Percentiles rank a stretch among this genome's conserved stretches.
Evolutionary conservation across 1,139 yeast species (phyloP).

Genomic region (Pneumocystis carinii): DNA sequence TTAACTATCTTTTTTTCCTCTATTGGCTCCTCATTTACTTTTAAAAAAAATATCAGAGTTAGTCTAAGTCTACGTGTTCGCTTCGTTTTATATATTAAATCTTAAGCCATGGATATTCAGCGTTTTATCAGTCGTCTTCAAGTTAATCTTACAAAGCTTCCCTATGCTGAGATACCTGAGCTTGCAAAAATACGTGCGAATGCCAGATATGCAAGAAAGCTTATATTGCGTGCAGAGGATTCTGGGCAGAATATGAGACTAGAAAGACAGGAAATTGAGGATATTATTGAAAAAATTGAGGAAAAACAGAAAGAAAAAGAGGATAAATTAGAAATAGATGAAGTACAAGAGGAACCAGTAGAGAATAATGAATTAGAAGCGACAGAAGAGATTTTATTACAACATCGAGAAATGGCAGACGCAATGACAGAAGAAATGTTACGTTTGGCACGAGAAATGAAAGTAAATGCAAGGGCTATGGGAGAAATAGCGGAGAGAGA

Average conservation of each 20-base stretch:
- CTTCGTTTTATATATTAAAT: too few relatives aligned
- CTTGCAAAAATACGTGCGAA: neutral
- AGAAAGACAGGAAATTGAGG: neutral
- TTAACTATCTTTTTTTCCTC: too few relatives aligned
- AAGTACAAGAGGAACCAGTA: neutral
- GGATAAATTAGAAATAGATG: neutral
- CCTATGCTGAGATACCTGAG: neutral
- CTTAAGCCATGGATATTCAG: neutral
- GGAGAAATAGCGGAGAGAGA: conserved; percentile 26
- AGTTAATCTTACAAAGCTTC: neutral
- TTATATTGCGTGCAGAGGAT: neutral
- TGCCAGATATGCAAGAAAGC: neutral
- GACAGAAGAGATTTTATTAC: conserved; percentile 12
- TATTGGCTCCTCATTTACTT: too few relatives aligned
- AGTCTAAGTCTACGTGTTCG: too few relatives aligned
- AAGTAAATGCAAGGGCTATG: conserved; percentile 34
- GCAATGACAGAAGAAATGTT: conserved; percentile 34
- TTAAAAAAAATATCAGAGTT: too few relatives aligned
- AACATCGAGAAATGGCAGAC: conserved; percentile 27
- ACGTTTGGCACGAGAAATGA: conserved; percentile 35
- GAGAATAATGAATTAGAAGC: conserved; percentile 3
- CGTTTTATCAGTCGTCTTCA: neutral
- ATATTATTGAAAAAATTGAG: neutral
- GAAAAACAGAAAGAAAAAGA: neutral
- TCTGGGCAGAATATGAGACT: neutral